A percentile compares a stretch with the other conserved stretches of the same genome.
Conservation (phyloP, 495 filamentous ascomycete species). For the Parathielavia hyrcaniae region DNA sequence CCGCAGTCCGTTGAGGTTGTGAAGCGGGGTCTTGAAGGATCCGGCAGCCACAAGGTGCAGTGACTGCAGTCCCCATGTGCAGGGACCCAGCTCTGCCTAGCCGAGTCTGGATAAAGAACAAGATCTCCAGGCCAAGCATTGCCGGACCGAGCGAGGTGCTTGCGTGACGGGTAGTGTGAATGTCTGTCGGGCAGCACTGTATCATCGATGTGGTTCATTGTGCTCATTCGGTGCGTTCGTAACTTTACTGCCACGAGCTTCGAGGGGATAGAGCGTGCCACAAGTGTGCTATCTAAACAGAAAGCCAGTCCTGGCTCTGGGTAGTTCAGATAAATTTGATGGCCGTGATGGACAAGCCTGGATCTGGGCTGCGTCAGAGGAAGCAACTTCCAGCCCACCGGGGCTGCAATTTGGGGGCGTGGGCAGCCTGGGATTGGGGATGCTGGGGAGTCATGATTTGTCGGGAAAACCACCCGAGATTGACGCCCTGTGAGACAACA, state of each 20-base stretch:
- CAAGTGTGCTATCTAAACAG: background rate
- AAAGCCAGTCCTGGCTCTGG: background rate
- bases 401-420: too few species aligned
- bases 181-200: background rate
- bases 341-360: background rate
- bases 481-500: conserved; percentile 1
- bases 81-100: background rate
- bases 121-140: conserved; percentile 11
- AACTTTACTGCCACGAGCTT: background rate
- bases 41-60: too few species aligned
- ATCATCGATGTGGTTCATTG: background rate
- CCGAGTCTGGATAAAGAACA: conserved; percentile 1
- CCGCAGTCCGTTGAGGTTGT: too few species aligned
- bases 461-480: conserved; percentile 3
- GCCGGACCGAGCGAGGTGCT: background rate
- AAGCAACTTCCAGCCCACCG: background rate
- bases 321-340: background rate
- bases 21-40: too few species aligned
- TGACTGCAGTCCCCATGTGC: background rate
- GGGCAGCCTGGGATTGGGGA: conserved; percentile 2
- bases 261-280: background rate
- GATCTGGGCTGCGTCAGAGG: background rate
- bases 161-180: conserved; percentile 1
- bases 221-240: background rate
- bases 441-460: conserved; percentile 9